Base-by-base conservation (phyloP, 768 basidiomycete genomes). In the Pisolithus orientalis region DNA sequence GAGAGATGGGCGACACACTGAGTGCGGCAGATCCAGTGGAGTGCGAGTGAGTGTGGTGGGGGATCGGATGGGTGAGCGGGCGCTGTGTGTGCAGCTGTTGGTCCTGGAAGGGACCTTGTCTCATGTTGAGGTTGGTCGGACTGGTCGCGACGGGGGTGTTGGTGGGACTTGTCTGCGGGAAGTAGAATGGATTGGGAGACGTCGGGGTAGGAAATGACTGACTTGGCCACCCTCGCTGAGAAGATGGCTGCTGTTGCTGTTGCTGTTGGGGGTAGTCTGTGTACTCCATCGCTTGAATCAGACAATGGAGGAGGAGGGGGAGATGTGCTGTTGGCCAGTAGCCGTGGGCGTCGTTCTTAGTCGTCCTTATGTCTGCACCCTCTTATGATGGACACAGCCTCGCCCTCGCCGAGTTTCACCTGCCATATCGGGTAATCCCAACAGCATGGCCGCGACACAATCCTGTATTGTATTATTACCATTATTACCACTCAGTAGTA, bases 1-100 rank as follows among this genome's bases (percentile, higher is more conserved):
- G 84, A 0, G 85, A 84, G 34, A 79, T 77, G 1, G 79, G 79
- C 11, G 77, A 76, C 45, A 78, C 66, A 17, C 69, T 67, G 0
- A 71, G 64, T 3, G 47, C 24, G 4, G 34, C 34, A 13, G 48
- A 44, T 5, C 53, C 27, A 13, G 25, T 56, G 0, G 64, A 56
- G n/a, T 59, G 65, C 0, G 65, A 57, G 49, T 63, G 65, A 5
- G 59, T 37, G 44, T 66, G 65, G 1, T 64, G 54, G 70, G 59
- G 62, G 70, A 54, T 27, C 74, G 67, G n/a, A 71, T 75, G 50
- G 73, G 80, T 31, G 79, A 85, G 44, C 76, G 70, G 53, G 84
- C 82, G 52, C 76, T 70, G 49, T 84, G 73, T 5, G 76, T 76
- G 49, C 78, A 80, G 51, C 79, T 74, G 67, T 81, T 44, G 46